Base-by-base conservation (phyloP, 257 asterid species). In the Ilex aquifolium region DNA sequence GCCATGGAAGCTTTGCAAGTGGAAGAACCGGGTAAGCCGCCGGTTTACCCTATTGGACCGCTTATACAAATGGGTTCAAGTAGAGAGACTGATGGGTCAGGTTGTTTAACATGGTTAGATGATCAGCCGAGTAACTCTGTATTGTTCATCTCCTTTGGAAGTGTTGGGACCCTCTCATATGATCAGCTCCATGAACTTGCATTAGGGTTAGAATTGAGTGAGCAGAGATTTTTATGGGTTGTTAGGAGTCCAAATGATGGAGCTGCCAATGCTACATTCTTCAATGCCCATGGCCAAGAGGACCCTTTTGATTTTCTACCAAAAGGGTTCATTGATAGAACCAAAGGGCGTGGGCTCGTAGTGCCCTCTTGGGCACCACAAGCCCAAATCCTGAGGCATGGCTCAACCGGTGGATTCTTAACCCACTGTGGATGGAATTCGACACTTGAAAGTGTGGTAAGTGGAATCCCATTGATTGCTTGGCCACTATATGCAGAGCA, bases 21-120 rank as follows among this genome's bases (percentile, higher is more conserved):
- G 6, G 42, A 42, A 27, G 77, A 70, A 14, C 31, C 61, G 0
- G 84, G 79, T 0, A 76, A 70, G 6, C 95, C 92, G 10, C 65
- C 53, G 8, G 77, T 90, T 69, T 81, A 78, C n/a, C 88, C 87
- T 7, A 53, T 90, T 0, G 97, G 97, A 5, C 97, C 97, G 6
- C 39, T 87, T 15, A 77, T 82, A 12, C 82, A 70, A 17, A 68
- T 56, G 68, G 79, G 71, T 31, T 62, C 78, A 13, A 51, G 21
- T n/a, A 21, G 5, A 9, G 56, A 57, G 3, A 4, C 9, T 32
- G 56, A 57, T 15, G 58, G 16, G n/a, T 61, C 58, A 32, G 59
- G 50, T 42, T 61, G 67, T 17, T 53, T 65, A 56, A 58, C 39
- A 53, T 75, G 80, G 80, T 61, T 75, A 31, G 67, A 66, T 46